Conservation (phyloP, 352 stramenopile species). For the Phytophthora boehmeriae region DNA sequence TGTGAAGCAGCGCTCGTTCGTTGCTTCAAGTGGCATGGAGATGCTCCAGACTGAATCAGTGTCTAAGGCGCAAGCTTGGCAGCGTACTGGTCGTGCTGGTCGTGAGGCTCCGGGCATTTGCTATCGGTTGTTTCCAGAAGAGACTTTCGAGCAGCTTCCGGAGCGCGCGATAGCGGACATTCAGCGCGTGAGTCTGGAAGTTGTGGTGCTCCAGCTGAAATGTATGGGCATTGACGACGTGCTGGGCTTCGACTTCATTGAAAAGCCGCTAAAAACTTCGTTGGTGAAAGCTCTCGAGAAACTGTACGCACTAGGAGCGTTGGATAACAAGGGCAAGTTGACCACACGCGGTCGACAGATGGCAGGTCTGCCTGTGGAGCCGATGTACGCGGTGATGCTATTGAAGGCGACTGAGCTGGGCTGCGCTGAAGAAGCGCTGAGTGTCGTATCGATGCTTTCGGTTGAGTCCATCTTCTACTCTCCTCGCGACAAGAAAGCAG, state of each 20-base stretch:
- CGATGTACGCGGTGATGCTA: constrained; percentile 90
- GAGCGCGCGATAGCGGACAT: constrained; percentile 84
- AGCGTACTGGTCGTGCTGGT: constrained; percentile 89
- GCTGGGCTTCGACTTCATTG: constrained; percentile 90
- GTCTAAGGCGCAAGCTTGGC: constrained; percentile 91
- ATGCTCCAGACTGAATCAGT: constrained; percentile 87
- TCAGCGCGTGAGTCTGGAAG: constrained; percentile 85
- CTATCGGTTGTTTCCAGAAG: constrained; percentile 85
- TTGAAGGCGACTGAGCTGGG: constrained; percentile 77
- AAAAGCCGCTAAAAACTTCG: constrained; percentile 78
- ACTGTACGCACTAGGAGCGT: constrained; percentile 74
- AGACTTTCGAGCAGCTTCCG: constrained; percentile 83
- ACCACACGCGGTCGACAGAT: constrained; percentile 83
- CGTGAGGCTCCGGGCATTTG: constrained; percentile 83
- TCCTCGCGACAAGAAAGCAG: constrained; percentile 82
- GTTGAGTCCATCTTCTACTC: constrained; percentile 92
- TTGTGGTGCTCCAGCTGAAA: constrained; percentile 87
- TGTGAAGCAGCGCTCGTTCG: constrained; percentile 88
- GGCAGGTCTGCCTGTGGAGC: constrained; percentile 87
- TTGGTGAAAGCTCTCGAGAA: constrained; percentile 86
- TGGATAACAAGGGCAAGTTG: constrained; percentile 67
- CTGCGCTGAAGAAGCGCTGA: constrained; percentile 86
- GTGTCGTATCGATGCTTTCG: constrained; percentile 89
- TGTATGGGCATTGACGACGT: constrained; percentile 87
- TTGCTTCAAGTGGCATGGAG: constrained; percentile 89